Base-by-base conservation (phyloP, 805 yeast species). In the Isabelozyma pseudorhagii region DNA sequence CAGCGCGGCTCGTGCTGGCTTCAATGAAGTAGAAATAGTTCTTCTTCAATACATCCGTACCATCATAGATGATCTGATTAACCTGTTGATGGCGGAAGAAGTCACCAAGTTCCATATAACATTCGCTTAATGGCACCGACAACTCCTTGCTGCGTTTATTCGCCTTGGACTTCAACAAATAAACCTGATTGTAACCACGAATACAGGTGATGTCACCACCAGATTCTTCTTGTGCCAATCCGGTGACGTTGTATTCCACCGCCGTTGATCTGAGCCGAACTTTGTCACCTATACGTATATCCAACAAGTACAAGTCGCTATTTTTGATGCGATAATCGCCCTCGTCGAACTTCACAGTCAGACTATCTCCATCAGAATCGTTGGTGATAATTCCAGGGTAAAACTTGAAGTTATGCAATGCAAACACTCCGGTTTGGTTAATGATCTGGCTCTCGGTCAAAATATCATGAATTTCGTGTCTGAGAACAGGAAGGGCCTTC, bases 161-260 rank as follows among this genome's bases (percentile, higher is more conserved):
- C 7, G 14, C 18, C 6, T 17, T 18, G 11, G 28, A 18, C 57
- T 62, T 53, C 51, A 58, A 68, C 6, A 74, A 63, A 52, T 68
- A 66, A 2, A 82, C 78, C 0, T 74, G 67, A 58, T 83, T 83
- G 57, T 70, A 85, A 0, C 91, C 91, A 54, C 90, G 68, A 49
- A 82, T 71, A 59, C 90, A 85, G 45, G 72, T 63, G 6, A 84
- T 74, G 0, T 54, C 54, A 14, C 61, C 56, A 8, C 51, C 53
- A 7, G 62, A 57, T 1, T 47, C 47, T 4, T 50, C 54, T 15
- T 44, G 36, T 13, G 57, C 47, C 36, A 85, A 60, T 0, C 84
- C 87, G 1, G 77, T 70, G 3, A 85, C 80, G 5, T 52, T 47
- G 55, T 72, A 81, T 6, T 60, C 60, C 1, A 61, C 53, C 1